These are phyloP conservation scores for Xerocomus amazonicus DNA, from an alignment of 1,284 basidiomycete genomes.

Conservation along the genomic window DNA sequence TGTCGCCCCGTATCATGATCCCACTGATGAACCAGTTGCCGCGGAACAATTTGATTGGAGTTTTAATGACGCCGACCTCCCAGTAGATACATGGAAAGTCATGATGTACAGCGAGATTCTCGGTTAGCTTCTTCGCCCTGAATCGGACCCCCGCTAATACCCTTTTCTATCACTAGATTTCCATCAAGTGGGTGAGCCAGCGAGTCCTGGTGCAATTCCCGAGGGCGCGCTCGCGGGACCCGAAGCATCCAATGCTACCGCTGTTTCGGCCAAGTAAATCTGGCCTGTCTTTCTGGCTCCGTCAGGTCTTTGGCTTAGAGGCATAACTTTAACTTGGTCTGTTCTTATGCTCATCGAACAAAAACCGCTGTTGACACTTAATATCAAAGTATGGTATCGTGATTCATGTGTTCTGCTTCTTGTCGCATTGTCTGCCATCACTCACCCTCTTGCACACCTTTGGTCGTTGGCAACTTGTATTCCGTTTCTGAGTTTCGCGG, in stretches of 20 bases:
- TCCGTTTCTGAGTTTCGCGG: slow-evolving; percentile 4
- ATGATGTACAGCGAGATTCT: slow-evolving; percentile 97
- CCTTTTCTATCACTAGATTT: slow-evolving; percentile 49
- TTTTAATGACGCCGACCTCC: slow-evolving; percentile 99
- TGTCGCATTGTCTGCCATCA: slow-evolving; percentile 6
- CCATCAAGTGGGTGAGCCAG: slow-evolving; percentile 65
- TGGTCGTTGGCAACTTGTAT: slow-evolving; percentile 12
- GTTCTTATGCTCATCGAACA: slow-evolving; percentile 1
- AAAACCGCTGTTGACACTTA: slow-evolving; percentile 6
- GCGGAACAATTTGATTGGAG: slow-evolving; percentile 98
- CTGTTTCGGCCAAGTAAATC: slow-evolving; percentile 17
- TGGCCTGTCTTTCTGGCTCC: neutral
- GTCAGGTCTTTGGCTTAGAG: slow-evolving; percentile 6
- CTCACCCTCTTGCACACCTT: slow-evolving; percentile 5
- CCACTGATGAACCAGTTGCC: slow-evolving; percentile 95
- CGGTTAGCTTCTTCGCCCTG: slow-evolving; percentile 49
- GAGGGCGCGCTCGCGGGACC: slow-evolving; percentile 66
- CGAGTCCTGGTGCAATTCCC: slow-evolving; percentile 42
- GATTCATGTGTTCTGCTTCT: slow-evolving; percentile 8
- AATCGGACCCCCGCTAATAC: slow-evolving; percentile 7
- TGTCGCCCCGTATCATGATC: slow-evolving; percentile 97
- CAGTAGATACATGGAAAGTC: slow-evolving; percentile 99
- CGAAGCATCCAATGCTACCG: slow-evolving; percentile 30
- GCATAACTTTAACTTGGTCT: slow-evolving; percentile 15
- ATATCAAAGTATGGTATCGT: slow-evolving; percentile 16